Evolutionary conservation across 345 rosid genomes (phyloP).

Genomic region (Corchorus capsularis): DNA sequence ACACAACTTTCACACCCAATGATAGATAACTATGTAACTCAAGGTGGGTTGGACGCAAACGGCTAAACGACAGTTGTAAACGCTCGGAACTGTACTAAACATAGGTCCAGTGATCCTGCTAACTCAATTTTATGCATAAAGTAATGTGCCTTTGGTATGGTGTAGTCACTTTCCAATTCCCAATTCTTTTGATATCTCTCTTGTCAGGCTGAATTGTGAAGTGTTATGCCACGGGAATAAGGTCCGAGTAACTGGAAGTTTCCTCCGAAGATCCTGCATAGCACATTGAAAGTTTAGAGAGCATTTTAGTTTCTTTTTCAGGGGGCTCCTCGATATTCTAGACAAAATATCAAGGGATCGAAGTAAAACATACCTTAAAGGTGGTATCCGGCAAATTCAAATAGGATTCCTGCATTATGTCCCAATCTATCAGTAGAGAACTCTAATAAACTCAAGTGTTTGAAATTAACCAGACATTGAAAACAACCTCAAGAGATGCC

Average conservation of each 20-base stretch:
- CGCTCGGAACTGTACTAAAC: background rate
- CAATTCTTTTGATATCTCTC: constrained; percentile 87
- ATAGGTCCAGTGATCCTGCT: background rate
- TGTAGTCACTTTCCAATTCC: constrained; percentile 70
- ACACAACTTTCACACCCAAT: constrained; percentile 1
- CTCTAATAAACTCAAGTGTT: constrained; percentile 2
- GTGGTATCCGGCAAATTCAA: constrained; percentile 91
- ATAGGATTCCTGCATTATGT: constrained; percentile 70
- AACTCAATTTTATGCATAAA: constrained; percentile 6
- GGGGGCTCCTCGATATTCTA: background rate
- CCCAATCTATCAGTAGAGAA: constrained; percentile 15
- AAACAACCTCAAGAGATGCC: constrained; percentile 79
- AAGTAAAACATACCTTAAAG: constrained; percentile 64
- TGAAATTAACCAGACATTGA: constrained; percentile 10
- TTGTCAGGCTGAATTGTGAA: constrained; percentile 85
- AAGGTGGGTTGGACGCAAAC: background rate
- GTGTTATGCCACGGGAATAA: constrained; percentile 95
- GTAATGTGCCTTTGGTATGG: background rate
- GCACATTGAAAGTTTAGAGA: background rate
- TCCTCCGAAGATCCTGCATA: constrained; percentile 90
- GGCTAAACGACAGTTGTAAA: background rate
- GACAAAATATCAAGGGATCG: background rate
- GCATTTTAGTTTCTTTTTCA: background rate
- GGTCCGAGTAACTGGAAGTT: constrained; percentile 95
- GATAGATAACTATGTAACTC: background rate